Base-by-base conservation (phyloP, 768 basidiomycete genomes). In the Kwoniella bestiolae region DNA sequence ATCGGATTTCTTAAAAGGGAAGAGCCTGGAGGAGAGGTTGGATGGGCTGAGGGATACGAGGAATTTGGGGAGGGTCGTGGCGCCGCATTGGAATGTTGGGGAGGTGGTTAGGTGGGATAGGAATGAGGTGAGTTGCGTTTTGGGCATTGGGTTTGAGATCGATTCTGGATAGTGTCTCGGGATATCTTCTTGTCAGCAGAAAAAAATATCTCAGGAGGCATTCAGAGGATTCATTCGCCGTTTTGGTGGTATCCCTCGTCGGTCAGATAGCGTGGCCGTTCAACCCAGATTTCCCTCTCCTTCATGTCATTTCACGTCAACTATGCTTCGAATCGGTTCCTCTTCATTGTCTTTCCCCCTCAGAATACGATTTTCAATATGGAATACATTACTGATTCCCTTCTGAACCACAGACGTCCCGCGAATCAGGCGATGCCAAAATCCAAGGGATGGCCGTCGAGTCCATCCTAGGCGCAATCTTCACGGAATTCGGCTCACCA, bases 31-130 rank as follows among this genome's bases (percentile, higher is more conserved):
- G 34, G 68, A 71, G 32, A 74, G 72, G 57, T 49, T 79, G 55
- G 75, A 75, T 34, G 70, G 58, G 11, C 31, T 81, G 65, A 68
- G 69, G 52, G 66, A 79, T 68, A 52, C 63, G 31, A 64, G 62
- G 46, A 79, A 79, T 67, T 45, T 80, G 44, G 79, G 79, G 18
- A 72, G 78, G 59, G 49, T 65, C 41, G 67, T 81, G 0, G 78
- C 78, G 6, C 31, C 52, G 28, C 16, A 28, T 21, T 79, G 78
- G 76, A 58, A 65, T 12, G 47, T 81, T n/a, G 72, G 65, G 31
- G 60, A 77, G 14, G 74, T 78, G 23, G 68, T 71, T 52, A 47
- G 74, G 49, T 74, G 69, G 69, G 73, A 74, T 57, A 52, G 67
- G 38, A 74, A 74, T 63, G 56, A 68, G 45, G 73, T 74, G 68